A percentile compares a stretch with the other conserved stretches of the same genome.
Evolutionary conservation across 2,329 filamentous ascomycete species (phyloP).

Genomic region (Colletotrichum sp.): DNA sequence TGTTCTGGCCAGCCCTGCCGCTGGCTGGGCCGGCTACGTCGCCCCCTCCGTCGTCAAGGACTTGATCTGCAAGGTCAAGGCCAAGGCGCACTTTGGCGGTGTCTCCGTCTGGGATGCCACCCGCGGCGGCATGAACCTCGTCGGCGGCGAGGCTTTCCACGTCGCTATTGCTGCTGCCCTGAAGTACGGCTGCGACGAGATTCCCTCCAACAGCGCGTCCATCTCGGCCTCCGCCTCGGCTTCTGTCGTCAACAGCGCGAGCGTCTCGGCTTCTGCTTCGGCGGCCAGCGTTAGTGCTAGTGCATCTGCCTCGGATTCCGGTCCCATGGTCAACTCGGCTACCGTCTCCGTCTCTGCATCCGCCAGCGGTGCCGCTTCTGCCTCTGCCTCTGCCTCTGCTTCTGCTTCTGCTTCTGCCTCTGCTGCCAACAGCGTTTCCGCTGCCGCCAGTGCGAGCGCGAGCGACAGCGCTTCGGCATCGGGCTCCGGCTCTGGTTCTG

Average conservation of each 20-base stretch:
- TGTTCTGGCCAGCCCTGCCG: slow-evolving; percentile 36
- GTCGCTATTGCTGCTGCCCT: slow-evolving; percentile 41
- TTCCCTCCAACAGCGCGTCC: slow-evolving; percentile 27
- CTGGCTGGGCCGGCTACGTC: slow-evolving; percentile 39
- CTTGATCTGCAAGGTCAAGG: slow-evolving; percentile 43
- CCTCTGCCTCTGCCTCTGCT: not conserved
- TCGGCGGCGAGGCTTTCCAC: slow-evolving; percentile 40
- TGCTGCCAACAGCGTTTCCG: not conserved
- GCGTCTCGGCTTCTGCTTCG: not conserved
- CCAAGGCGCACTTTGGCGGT: slow-evolving; percentile 45
- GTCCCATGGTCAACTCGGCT: not conserved
- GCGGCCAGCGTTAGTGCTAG: not conserved
- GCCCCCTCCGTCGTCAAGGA: slow-evolving; percentile 34
- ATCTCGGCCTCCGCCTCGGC: slow-evolving; percentile 13
- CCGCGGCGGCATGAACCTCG: slow-evolving; percentile 33
- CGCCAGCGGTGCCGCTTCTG: not conserved
- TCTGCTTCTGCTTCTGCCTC: not conserved
- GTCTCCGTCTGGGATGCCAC: slow-evolving; percentile 52
- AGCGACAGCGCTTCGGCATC: not conserved
- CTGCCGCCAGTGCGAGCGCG: not conserved
- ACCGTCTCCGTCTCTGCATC: not conserved
- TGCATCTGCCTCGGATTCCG: not conserved
- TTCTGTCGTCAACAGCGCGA: slow-evolving; percentile 12
- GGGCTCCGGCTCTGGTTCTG: too few species aligned
- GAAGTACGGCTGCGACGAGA: slow-evolving; percentile 37